phyloP scores from a whole-genome alignment of 2,329 filamentous ascomycete genomes.

The Xylaria sp. region DNA sequence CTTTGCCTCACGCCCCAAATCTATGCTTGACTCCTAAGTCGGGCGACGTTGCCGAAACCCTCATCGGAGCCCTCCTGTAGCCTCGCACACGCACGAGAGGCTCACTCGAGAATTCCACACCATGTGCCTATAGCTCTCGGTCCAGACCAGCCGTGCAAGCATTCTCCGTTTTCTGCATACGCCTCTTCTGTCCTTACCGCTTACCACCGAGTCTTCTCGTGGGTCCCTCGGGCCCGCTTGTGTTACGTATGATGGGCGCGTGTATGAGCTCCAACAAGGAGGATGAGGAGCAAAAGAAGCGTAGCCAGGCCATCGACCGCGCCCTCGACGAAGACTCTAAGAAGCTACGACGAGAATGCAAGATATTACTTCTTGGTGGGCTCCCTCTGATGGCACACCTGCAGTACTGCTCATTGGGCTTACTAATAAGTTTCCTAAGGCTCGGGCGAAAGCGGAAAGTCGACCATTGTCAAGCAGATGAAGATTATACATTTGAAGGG shows the following conservation, averaged over 20 bases:
- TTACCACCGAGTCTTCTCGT: slow-evolving; percentile 20
- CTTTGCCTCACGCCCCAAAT: slow-evolving; percentile 10
- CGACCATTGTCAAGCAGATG: slow-evolving; percentile 99
- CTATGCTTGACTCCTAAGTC: slow-evolving; percentile 8
- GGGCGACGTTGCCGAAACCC: slow-evolving; percentile 25
- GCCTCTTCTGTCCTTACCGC: slow-evolving; percentile 6
- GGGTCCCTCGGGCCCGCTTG: slow-evolving; percentile 33
- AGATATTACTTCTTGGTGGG: slow-evolving; percentile 92
- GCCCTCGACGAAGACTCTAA: slow-evolving; percentile 94
- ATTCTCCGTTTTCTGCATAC: slow-evolving; percentile 16
- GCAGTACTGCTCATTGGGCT: not conserved
- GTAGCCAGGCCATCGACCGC: slow-evolving; percentile 94
- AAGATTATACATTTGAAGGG: slow-evolving; percentile 99
- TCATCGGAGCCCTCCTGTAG: slow-evolving; percentile 18
- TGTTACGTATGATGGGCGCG: slow-evolving; percentile 75
- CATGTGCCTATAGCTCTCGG: slow-evolving; percentile 37
- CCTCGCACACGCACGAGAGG: slow-evolving; percentile 11
- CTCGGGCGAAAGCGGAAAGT: slow-evolving; percentile 98
- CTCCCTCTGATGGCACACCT: not conserved
- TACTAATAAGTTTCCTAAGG: slow-evolving; percentile 59
- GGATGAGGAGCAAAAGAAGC: slow-evolving; percentile 93
- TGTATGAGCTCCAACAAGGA: slow-evolving; percentile 92
- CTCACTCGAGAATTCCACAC: slow-evolving; percentile 12
- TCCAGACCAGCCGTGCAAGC: slow-evolving; percentile 23
- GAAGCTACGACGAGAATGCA: slow-evolving; percentile 95